phyloP scores from a whole-genome alignment of 805 yeast species.

The Cyberlindnera maclurae region DNA sequence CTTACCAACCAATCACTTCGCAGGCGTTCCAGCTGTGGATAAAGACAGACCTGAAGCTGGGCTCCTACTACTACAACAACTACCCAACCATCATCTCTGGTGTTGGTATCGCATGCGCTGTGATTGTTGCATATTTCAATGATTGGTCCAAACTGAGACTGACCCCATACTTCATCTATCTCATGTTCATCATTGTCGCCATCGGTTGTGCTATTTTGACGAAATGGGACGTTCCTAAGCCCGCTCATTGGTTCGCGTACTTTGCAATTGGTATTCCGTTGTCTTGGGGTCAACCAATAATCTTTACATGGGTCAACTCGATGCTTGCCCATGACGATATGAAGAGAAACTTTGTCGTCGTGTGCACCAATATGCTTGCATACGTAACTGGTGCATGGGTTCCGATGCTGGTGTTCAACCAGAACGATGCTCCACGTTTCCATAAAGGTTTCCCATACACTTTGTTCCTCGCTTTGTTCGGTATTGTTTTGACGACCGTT shows the following conservation, averaged over 20 bases:
- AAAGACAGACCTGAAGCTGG: constrained; percentile 28
- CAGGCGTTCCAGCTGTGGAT: constrained; percentile 43
- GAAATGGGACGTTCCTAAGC: constrained; percentile 39
- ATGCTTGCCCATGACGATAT: constrained; percentile 28
- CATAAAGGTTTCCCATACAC: constrained; percentile 33
- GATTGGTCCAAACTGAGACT: constrained; percentile 30
- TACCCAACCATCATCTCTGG: constrained; percentile 36
- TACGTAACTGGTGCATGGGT: constrained; percentile 36
- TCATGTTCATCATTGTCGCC: constrained; percentile 33
- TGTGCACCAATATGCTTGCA: constrained; percentile 33
- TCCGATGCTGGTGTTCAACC: constrained; percentile 34
- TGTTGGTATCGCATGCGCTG: constrained; percentile 31
- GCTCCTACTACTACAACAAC: constrained; percentile 30
- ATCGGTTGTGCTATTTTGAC: constrained; percentile 38
- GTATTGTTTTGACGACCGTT: constrained; percentile 25
- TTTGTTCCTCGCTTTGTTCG: constrained; percentile 27
- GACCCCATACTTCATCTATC: constrained; percentile 31
- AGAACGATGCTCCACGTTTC: constrained; percentile 30
- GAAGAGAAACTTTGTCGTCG: constrained; percentile 32
- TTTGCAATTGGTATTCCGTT: constrained; percentile 42
- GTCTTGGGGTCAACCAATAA: constrained; percentile 47
- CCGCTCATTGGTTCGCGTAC: constrained; percentile 45
- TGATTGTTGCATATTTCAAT: constrained; percentile 30
- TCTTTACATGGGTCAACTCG: constrained; percentile 50
- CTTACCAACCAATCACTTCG: constrained; percentile 26